A percentile compares a stretch with the other conserved stretches of the same genome.
Evolutionary conservation across 1,284 basidiomycete species (phyloP).

Genomic region (Ganoderma resinaceum): DNA sequence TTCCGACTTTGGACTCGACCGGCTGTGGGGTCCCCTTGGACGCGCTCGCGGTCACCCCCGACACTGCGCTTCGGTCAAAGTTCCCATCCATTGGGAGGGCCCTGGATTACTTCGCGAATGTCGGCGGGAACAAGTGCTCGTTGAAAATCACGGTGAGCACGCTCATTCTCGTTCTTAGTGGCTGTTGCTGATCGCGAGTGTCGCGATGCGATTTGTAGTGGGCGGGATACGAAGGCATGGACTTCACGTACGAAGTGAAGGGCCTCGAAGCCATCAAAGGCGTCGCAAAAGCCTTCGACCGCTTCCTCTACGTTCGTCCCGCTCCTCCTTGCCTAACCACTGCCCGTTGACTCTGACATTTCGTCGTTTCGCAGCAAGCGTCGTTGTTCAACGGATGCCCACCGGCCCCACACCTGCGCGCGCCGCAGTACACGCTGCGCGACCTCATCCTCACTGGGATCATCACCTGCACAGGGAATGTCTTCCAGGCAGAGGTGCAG

Average conservation of each 20-base stretch:
- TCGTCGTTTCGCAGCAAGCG: not conserved
- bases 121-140: not conserved
- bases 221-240: not conserved
- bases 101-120: not conserved
- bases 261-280: not conserved
- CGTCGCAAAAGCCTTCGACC: not conserved
- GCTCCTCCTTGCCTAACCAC: not conserved
- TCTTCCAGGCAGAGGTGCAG: conserved; percentile 3
- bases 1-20: not conserved
- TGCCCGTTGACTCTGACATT: not conserved
- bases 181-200: not conserved
- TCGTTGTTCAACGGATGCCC: not conserved
- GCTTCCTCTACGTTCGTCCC: conserved; percentile 3
- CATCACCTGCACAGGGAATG: not conserved
- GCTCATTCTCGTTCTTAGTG: not conserved
- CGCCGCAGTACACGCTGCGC: not conserved
- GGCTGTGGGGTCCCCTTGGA: not conserved
- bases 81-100: not conserved
- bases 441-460: not conserved
- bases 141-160: not conserved
- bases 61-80: not conserved
- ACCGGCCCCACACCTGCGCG: not conserved
- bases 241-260: not conserved
- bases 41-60: not conserved
- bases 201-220: not conserved